phyloP scores from a whole-genome alignment of 257 asterid genomes.

The Salvia hispanica region DNA sequence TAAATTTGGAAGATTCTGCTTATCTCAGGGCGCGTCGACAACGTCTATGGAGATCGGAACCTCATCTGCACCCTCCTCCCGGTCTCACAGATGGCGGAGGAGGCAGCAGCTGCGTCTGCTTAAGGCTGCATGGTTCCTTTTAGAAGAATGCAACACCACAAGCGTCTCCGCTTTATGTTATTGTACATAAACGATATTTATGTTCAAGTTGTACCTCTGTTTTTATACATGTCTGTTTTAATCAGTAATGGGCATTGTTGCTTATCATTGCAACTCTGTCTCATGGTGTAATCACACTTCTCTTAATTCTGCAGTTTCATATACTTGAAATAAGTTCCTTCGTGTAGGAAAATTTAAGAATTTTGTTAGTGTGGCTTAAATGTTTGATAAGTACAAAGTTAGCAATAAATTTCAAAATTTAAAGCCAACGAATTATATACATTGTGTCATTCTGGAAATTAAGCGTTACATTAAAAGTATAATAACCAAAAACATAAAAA shows the following conservation, averaged over 20 bases:
- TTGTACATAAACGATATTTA: slow-evolving; percentile 51
- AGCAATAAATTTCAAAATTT: no score
- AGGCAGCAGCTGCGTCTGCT: slow-evolving; percentile 83
- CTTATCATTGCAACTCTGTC: slow-evolving; percentile 44
- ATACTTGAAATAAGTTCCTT: background rate
- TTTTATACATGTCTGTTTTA: slow-evolving; percentile 31
- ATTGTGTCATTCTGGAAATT: no score
- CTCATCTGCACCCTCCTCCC: slow-evolving; percentile 96
- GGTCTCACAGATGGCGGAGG: slow-evolving; percentile 83
- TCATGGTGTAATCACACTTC: slow-evolving; percentile 30
- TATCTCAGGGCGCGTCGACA: slow-evolving; percentile 83
- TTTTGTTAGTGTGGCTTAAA: no score
- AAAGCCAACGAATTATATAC: no score
- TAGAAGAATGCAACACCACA: slow-evolving; percentile 17
- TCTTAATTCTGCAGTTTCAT: background rate
- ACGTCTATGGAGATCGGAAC: slow-evolving; percentile 98
- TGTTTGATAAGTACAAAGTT: no score
- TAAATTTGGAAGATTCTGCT: background rate
- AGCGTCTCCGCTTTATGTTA: slow-evolving; percentile 37
- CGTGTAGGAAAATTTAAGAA: background rate
- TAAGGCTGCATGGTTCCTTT: slow-evolving; percentile 38
- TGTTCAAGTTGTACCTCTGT: slow-evolving; percentile 38
- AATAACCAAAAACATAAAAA: no score
- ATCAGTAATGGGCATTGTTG: slow-evolving; percentile 43
- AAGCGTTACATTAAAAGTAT: no score